Evolutionary conservation across 2,329 filamentous ascomycete genomes (phyloP).

Genomic region (Cladosporium sp.): DNA sequence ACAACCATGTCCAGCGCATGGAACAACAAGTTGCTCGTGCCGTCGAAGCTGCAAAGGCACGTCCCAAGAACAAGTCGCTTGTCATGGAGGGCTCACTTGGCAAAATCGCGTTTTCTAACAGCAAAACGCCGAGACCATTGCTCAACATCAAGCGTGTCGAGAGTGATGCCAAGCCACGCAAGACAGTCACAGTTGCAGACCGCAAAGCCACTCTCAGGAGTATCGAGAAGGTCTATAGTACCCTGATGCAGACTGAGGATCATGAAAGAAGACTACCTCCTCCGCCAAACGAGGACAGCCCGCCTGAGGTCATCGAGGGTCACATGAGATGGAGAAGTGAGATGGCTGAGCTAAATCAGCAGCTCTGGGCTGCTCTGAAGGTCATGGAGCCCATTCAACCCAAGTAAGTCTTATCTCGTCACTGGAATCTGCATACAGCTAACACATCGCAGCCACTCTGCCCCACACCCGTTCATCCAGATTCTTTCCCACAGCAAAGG

Average conservation of each 20-base stretch:
- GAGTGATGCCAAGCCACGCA: conserved; percentile 53
- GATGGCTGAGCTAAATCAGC: conserved; percentile 66
- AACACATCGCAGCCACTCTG: conserved; percentile 56
- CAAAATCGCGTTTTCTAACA: conserved; percentile 98
- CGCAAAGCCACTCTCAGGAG: conserved; percentile 79
- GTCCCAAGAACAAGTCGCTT: conserved; percentile 95
- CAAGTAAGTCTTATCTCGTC: conserved; percentile 36
- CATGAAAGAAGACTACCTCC: conserved; percentile 77
- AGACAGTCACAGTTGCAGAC: conserved; percentile 60
- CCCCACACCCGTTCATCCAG: conserved; percentile 86
- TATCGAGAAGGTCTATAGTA: conserved; percentile 83
- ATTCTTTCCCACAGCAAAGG: conserved; percentile 93
- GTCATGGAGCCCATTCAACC: conserved; percentile 83
- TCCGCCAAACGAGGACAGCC: conserved; percentile 58
- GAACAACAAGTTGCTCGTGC: conserved; percentile 97
- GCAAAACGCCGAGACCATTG: conserved; percentile 91
- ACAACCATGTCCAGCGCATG: conserved; percentile 98
- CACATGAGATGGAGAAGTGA: conserved; percentile 77
- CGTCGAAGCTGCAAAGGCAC: conserved; percentile 93
- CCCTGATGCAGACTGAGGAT: conserved; percentile 90
- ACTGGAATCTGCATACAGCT: not conserved
- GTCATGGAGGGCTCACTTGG: conserved; percentile 94
- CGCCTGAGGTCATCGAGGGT: conserved; percentile 65
- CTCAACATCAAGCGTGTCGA: conserved; percentile 89
- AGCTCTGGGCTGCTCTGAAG: conserved; percentile 82